Base-by-base conservation (phyloP, 2,329 filamentous ascomycete genomes). In the Aspergillus versicolor region DNA sequence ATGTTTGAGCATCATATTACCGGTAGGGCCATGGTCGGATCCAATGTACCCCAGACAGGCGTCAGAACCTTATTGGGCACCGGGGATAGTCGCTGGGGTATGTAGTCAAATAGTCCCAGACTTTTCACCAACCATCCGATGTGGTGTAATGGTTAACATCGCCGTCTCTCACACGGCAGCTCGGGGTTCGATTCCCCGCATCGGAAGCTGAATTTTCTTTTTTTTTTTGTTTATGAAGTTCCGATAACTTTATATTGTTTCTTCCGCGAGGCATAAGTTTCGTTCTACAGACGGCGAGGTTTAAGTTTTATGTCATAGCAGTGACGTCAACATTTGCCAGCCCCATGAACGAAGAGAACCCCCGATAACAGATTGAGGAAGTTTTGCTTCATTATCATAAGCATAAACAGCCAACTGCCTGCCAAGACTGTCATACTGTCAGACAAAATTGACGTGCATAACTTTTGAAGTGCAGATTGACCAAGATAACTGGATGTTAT, bases 111-210 rank as follows among this genome's bases (percentile, higher is more conserved):
- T 37, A 37, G 15, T 15, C n/a, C 4, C 5, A 6, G 15, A n/a
- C 6, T 37, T 37, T 37, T 5, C 45, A 51, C 5, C 9, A 30
- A 30, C 12, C 13, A 41, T 64, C 61, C 61, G 62, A 61, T 64
- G 55, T 64, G 61, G 62, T 61, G 62, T 64, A 64, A 46, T 63
- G 62, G 62, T 45, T 61, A 64, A 64, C 62, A 64, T 64, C 60
- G 62, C 58, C 56, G 62, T 64, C 62, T 64, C 63, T 68, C 67
- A 66, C 64, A 66, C 64, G 58, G 59, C 64, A 66, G 64, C 64
- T 54, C 42, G 64, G 64, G 63, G 63, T 66, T 65, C 62, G 64
- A 66, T 66, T 67, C 62, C 63, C 64, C 64, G 40, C 57, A 58
- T 62, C 62, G 63, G 34, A 37, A n/a, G 7, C 2, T 19, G 63